Evolutionary conservation across 2,329 filamentous ascomycete species (phyloP).

Genomic region (Malbranchea zuffiana): DNA sequence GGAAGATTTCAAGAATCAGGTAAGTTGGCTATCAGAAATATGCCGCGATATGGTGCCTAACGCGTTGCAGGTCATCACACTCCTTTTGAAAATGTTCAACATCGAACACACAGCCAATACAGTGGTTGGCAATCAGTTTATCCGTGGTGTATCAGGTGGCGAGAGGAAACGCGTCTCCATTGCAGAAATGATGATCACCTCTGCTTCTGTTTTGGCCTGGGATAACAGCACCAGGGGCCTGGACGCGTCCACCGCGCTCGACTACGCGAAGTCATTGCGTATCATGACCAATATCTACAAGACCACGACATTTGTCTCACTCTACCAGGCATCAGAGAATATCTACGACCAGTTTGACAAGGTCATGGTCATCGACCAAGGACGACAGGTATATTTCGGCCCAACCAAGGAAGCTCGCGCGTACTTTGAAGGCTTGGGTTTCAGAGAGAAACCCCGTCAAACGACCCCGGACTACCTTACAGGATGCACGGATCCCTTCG

Average conservation of each 20-base stretch:
- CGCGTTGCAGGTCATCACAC: constrained; percentile 47
- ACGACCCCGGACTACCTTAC: constrained; percentile 75
- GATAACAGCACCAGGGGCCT: constrained; percentile 63
- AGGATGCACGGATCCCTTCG: constrained; percentile 72
- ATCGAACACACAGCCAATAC: constrained; percentile 82
- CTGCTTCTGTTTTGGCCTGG: constrained; percentile 62
- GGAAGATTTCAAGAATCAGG: constrained; percentile 60
- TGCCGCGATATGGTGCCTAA: not conserved
- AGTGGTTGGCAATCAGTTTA: constrained; percentile 69
- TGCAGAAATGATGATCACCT: constrained; percentile 69
- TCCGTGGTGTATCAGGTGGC: constrained; percentile 68
- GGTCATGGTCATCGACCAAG: constrained; percentile 68
- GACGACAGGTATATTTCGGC: constrained; percentile 66
- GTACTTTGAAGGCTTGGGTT: constrained; percentile 71
- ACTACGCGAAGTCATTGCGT: constrained; percentile 58
- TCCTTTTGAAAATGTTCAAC: constrained; percentile 83
- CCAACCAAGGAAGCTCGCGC: constrained; percentile 53
- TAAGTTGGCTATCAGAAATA: not conserved
- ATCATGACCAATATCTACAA: constrained; percentile 76
- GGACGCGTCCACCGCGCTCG: constrained; percentile 56
- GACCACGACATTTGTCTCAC: constrained; percentile 71
- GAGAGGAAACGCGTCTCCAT: constrained; percentile 74
- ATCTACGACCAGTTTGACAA: constrained; percentile 75
- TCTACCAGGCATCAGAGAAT: constrained; percentile 77
- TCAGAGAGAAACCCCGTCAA: constrained; percentile 61